phyloP scores from a whole-genome alignment of 129 eudicot genomes.

The Scalesia atractyloides region DNA sequence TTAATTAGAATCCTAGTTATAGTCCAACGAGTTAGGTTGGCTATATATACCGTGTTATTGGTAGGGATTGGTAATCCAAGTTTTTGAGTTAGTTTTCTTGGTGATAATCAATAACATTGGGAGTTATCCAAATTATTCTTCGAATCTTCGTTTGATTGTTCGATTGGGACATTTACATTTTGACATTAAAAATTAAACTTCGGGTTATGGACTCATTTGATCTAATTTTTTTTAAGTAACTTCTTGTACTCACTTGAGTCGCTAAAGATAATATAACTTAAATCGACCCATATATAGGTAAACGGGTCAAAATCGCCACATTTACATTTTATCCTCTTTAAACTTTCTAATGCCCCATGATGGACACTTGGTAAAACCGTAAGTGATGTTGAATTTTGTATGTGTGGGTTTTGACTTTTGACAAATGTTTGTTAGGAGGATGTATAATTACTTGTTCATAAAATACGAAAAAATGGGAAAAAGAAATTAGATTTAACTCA shows the following conservation, averaged over 20 bases:
- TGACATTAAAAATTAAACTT: not conserved
- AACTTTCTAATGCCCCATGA: not conserved
- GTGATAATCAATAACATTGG: too few relatives aligned
- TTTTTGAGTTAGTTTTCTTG: too few relatives aligned
- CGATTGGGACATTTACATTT: too few relatives aligned
- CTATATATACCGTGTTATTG: too few relatives aligned
- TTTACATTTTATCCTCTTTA: not conserved
- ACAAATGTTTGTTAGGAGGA: not conserved
- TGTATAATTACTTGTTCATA: too few relatives aligned
- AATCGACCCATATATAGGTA: not conserved
- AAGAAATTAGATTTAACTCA: not conserved
- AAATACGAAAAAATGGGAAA: not conserved
- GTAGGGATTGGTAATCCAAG: too few relatives aligned
- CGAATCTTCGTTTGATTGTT: too few relatives aligned
- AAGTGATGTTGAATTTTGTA: constrained; percentile 1
- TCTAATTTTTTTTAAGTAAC: not conserved
- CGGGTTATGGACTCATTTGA: not conserved
- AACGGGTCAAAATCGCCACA: not conserved
- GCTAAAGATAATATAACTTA: not conserved
- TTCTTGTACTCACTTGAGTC: not conserved
- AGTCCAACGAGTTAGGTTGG: too few relatives aligned
- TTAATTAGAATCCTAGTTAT: too few relatives aligned
- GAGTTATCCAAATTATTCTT: too few relatives aligned
- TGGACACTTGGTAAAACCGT: not conserved
- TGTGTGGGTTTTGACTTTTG: not conserved